Conservation (phyloP, 192 early-diverging fungal genomes). For the Jimgerdemannia flammicorona region DNA sequence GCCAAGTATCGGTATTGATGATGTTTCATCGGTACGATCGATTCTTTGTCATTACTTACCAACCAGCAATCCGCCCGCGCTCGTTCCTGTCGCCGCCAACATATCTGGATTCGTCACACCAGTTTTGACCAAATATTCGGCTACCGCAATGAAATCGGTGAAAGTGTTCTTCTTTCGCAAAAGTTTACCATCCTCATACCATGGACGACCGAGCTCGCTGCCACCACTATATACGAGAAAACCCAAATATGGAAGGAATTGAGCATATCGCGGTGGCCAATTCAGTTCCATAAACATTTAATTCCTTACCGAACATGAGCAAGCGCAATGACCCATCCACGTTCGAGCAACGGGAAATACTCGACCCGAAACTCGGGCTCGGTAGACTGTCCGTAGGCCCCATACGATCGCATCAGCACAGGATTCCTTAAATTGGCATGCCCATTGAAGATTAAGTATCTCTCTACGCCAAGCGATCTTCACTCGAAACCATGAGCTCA, state of each 20-base stretch:
- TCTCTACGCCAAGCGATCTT: neutral
- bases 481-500: neutral
- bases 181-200: conserved; percentile 77
- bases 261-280: neutral
- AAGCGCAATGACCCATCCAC: conserved; percentile 79
- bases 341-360: conserved; percentile 69
- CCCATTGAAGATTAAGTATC: neutral
- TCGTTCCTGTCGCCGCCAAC: conserved; percentile 66
- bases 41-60: conserved; percentile 23
- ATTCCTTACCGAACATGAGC: conserved; percentile 58
- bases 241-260: neutral
- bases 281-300: conserved; percentile 8
- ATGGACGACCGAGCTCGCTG: conserved; percentile 67
- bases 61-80: conserved; percentile 76
- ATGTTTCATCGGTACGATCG: too few species aligned
- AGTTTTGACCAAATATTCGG: conserved; percentile 57
- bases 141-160: conserved; percentile 65
- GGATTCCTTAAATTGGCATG: conserved; percentile 33
- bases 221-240: conserved; percentile 52
- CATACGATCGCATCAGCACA: conserved; percentile 70
- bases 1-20: conserved; percentile 38
- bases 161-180: conserved; percentile 71
- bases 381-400: conserved; percentile 74
- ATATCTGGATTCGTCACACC: conserved; percentile 47
- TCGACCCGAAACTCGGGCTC: conserved; percentile 76